phyloP scores from a whole-genome alignment of 2,329 filamentous ascomycete species.

The Juglanconis oblonga region DNA sequence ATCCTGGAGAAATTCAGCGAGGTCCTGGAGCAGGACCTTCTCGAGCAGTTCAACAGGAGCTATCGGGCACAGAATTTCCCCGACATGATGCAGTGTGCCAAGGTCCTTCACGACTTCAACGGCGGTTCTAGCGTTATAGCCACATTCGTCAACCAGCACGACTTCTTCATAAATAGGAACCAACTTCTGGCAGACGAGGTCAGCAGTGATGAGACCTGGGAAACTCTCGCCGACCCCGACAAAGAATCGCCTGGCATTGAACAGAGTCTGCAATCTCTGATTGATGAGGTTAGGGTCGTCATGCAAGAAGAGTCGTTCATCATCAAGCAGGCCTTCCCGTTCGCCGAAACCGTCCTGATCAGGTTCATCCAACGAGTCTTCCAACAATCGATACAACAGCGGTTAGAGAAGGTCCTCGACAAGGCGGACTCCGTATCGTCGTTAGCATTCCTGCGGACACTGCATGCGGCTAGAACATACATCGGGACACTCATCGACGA shows the following conservation, averaged over 20 bases:
- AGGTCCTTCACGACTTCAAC: conserved; percentile 92
- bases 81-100: conserved; percentile 96
- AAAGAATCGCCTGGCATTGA: conserved; percentile 88
- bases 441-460: conserved; percentile 81
- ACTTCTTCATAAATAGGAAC: conserved; percentile 96
- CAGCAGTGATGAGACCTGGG: conserved; percentile 74
- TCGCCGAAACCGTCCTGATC: conserved; percentile 87
- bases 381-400: conserved; percentile 95
- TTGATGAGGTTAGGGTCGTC: conserved; percentile 92
- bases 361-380: conserved; percentile 96
- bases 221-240: conserved; percentile 90
- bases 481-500: conserved; percentile 88
- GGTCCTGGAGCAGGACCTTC: conserved; percentile 87
- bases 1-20: conserved; percentile 96
- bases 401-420: conserved; percentile 90
- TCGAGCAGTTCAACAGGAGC: conserved; percentile 97
- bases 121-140: conserved; percentile 93
- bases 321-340: conserved; percentile 94
- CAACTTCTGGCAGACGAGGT: conserved; percentile 89
- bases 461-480: conserved; percentile 88
- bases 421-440: conserved; percentile 92
- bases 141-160: conserved; percentile 96
- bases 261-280: conserved; percentile 82
- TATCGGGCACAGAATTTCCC: conserved; percentile 94
- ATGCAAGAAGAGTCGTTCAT: conserved; percentile 97